These are phyloP conservation scores for Sclerotinia subarctica DNA, from an alignment of 2,329 filamentous ascomycete genomes.

Conservation along the genomic window DNA sequence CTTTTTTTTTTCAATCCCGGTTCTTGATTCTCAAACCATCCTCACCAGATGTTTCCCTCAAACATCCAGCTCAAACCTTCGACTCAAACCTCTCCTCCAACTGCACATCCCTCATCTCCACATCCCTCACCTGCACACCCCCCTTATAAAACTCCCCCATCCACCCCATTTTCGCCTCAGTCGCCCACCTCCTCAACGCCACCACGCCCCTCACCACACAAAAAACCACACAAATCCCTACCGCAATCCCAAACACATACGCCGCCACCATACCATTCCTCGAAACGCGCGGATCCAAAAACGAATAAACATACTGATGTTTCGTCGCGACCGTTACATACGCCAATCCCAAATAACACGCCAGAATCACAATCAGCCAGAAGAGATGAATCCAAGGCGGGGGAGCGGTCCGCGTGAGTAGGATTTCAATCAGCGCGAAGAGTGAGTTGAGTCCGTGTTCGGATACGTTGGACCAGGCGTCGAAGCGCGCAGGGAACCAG, in stretches of 20 bases:
- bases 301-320: conserved; percentile 73
- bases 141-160: conserved; percentile 8
- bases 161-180: conserved; percentile 43
- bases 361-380: conserved; percentile 66
- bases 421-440: conserved; percentile 73
- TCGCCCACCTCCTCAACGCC: conserved; percentile 34
- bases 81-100: conserved; percentile 1
- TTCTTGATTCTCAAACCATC: too few species aligned
- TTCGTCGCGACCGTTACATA: conserved; percentile 69
- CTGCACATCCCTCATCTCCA: background rate
- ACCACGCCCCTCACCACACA: conserved; percentile 24
- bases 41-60: background rate
- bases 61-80: background rate
- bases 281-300: conserved; percentile 58
- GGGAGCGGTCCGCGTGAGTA: conserved; percentile 62
- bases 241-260: conserved; percentile 35
- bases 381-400: conserved; percentile 64
- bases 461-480: conserved; percentile 64
- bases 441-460: conserved; percentile 71
- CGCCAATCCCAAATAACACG: conserved; percentile 68
- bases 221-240: conserved; percentile 33
- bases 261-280: conserved; percentile 27
- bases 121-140: background rate
- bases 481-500: conserved; percentile 47
- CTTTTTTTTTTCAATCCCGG: too few species aligned